Evolutionary conservation across 306 rosid species (phyloP), one percentile per base, ranked within the genome.

Genomic region (Spatholobus suberectus): DNA sequence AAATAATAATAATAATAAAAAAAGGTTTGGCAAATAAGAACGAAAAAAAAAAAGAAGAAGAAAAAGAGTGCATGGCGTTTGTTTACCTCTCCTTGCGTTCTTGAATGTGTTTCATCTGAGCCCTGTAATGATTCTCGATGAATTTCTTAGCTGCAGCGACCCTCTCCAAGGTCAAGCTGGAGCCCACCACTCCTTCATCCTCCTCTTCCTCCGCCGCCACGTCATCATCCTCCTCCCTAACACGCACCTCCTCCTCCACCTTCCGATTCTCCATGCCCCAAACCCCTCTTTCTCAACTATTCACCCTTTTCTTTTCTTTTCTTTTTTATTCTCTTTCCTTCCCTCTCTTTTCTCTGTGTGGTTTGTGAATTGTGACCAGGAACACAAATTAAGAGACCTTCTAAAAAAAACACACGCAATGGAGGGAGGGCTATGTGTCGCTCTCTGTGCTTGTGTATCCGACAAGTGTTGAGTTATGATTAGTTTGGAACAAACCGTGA

Each of bases 101-200:
- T 74, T 77, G 84, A 74, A 93, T 87, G 76, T 86, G 94, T 78
- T 84, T 95, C 91, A 55, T 89, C 63, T 93, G 99, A 83, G 98
- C 77, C 85, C 70, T 92, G 86, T 93, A 95, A 87, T 95, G 99
- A 23, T 54, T 88, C 86, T 93, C 99, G 41, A 93, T 95, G 86
- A 87, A 95, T 87, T 93, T 91, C 85, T 95, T 95, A 15, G 98
- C 98, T 5, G 87, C 97, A 76, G 93, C 98, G 11, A 93, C 98
- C 85, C 89, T 90, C 88, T 95, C 98, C 87, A 95, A 32, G 43
- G 98, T 95, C 81, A 95, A 77, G 87, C 90, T 92, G 58, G 98
- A 95, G 37, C 87, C 97, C 65, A 70, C 90, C 46, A 37, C 76
- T 10, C 73, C 87, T 34, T n/a, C 74, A 7, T 86, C 90, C 34